Evolutionary conservation across 176 grass and related monocot species (phyloP).

Genomic region (Cenchrus fungigraminus): DNA sequence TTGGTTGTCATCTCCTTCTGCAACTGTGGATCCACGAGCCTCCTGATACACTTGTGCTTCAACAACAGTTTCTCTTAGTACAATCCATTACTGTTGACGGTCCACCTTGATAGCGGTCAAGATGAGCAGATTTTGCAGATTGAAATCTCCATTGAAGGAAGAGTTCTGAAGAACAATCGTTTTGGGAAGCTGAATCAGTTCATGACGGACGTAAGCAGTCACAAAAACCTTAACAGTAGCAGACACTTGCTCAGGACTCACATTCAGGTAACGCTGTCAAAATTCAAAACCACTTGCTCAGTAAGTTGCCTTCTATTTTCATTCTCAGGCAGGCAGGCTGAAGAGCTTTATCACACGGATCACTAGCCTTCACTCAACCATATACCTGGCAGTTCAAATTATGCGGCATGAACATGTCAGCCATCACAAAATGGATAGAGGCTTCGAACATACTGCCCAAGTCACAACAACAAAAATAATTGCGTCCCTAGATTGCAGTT

Average conservation of each 20-base stretch:
- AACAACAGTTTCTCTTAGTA: conserved; percentile 90
- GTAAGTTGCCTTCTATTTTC: conserved; percentile 95
- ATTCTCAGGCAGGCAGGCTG: conserved; percentile 58
- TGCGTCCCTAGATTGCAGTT: conserved; percentile 83
- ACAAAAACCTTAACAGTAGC: conserved; percentile 98
- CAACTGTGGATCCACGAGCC: no score
- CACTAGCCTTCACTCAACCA: no score
- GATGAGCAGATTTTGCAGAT: conserved; percentile 96
- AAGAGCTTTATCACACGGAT: conserved; percentile 61
- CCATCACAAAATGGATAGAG: background rate
- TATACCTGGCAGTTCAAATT: conserved; percentile 64
- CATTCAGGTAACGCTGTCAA: conserved; percentile 91
- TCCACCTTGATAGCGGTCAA: conserved; percentile 93
- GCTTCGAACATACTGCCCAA: background rate
- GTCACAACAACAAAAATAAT: conserved; percentile 20
- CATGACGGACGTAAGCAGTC: conserved; percentile 94
- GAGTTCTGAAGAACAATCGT: conserved; percentile 98
- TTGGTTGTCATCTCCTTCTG: no score
- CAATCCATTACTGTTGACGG: conserved; percentile 96
- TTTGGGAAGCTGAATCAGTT: conserved; percentile 95
- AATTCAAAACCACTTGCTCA: conserved; percentile 75
- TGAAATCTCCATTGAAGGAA: conserved; percentile 92
- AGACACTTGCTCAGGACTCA: conserved; percentile 97
- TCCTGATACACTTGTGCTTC: conserved; percentile 66
- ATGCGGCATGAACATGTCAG: conserved; percentile 12